Evolutionary conservation across 371 early-diverging fungal species (phyloP), one percentile per base, ranked within the genome.

Genomic region (Mucor piriformis): DNA sequence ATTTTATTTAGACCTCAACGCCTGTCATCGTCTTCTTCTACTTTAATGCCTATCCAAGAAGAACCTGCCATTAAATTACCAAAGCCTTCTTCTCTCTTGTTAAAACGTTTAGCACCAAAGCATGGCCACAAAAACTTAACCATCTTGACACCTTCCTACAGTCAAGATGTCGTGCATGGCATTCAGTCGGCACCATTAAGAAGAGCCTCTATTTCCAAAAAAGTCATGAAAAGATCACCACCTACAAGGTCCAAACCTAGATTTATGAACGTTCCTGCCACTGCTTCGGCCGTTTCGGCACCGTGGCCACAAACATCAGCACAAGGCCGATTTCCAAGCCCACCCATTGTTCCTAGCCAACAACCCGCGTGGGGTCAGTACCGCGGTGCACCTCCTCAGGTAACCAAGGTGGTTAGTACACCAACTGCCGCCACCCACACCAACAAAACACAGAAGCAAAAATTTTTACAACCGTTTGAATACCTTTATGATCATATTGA

Each of bases 141-240:
- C 3, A 85, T 85, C 35, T 70, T 73, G 56, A 82, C 85, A 16
- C 83, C 85, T 16, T 78, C 83, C 3, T 85, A 85, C 47, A 76
- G 70, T 40, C 67, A 73, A n/a, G 67, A 62, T 27, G 46, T 70
- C 4, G 13, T 27, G 16, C 11, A 40, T 27, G 66, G 68, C 25
- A 82, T 83, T 51, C 82, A 79, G 23, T 78, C 83, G 24, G 83
- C 85, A 15, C 85, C 85, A 18, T 56, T 83, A 33, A 79, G 57
- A 68, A 60, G 20, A 66, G 68, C 54, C 64, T 64, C 55, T 16
- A 46, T 49, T 57, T 33, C 57, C 54, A 61, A 66, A 35, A 57
- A 49, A n/a, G 11, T 50, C 23, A 49, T 47, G 27, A 54, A 49
- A 34, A 34, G 4, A 12, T 43, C 50, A 24, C 59, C 16, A 16